These are phyloP conservation scores for Asterionellopsis glacialis DNA, from an alignment of 108 stramenopile genomes.

Conservation along the genomic window DNA sequence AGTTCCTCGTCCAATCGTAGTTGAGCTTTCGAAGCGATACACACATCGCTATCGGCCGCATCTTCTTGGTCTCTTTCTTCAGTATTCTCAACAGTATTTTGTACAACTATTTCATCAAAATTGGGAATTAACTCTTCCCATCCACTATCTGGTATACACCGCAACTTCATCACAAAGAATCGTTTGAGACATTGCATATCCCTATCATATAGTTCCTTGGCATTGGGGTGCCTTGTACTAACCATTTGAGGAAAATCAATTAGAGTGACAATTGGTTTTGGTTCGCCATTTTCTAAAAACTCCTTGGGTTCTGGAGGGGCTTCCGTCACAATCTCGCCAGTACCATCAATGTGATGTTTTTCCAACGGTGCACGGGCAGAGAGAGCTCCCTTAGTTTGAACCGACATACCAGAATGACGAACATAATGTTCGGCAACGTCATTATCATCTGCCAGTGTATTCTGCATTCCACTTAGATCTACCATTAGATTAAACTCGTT, in stretches of 20 bases:
- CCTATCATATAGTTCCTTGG: constrained; percentile 90
- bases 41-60: constrained; percentile 2
- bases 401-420: constrained; percentile 77
- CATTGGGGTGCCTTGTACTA: constrained; percentile 94
- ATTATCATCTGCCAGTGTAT: constrained; percentile 43
- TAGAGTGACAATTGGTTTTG: constrained; percentile 87
- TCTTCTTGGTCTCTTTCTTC: constrained; percentile 23
- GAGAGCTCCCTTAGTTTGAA: constrained; percentile 63
- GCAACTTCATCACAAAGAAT: constrained; percentile 87
- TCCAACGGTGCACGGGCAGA: constrained; percentile 62
- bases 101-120: constrained; percentile 51
- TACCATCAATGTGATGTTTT: constrained; percentile 57
- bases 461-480: constrained; percentile 81
- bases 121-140: constrained; percentile 41
- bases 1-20: constrained; percentile 77
- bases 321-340: constrained; percentile 51
- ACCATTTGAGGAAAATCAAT: constrained; percentile 99
- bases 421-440: constrained; percentile 75
- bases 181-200: constrained; percentile 79
- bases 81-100: constrained; percentile 8
- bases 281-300: constrained; percentile 70
- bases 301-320: constrained; percentile 56
- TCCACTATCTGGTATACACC: constrained; percentile 65
- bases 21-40: constrained; percentile 33
- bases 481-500: constrained; percentile 99